These are phyloP conservation scores for Ambispora gerdemannii DNA, from an alignment of 192 early-diverging fungal species.

Conservation along the genomic window DNA sequence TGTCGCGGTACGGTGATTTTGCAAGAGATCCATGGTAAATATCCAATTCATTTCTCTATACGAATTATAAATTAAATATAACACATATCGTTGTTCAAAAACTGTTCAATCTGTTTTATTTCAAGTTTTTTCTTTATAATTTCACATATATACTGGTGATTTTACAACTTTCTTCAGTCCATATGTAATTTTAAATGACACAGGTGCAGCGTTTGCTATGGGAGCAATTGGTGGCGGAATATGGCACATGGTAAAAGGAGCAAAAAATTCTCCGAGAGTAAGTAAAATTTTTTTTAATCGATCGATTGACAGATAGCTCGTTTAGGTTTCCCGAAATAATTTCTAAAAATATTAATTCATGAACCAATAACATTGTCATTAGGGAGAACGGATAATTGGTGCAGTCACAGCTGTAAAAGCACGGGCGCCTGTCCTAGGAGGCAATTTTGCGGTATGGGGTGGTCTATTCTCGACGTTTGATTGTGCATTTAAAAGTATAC, in stretches of 20 bases:
- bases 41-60: neutral
- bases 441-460: constrained; percentile 99
- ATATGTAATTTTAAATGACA: constrained; percentile 83
- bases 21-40: constrained; percentile 26
- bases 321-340: too few species aligned
- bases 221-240: constrained; percentile 94
- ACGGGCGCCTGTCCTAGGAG: constrained; percentile 90
- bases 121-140: neutral
- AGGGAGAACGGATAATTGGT: constrained; percentile 87
- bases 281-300: constrained; percentile 28
- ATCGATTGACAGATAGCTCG: too few species aligned
- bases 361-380: too few species aligned
- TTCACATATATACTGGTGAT: neutral
- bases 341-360: too few species aligned
- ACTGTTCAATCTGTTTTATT: too few species aligned
- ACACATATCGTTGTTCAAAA: too few species aligned
- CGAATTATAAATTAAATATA: neutral
- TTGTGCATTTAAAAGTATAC: constrained; percentile 86
- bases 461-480: constrained; percentile 97
- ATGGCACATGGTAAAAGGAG: constrained; percentile 98
- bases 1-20: constrained; percentile 26
- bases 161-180: constrained; percentile 53
- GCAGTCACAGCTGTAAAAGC: constrained; percentile 86
- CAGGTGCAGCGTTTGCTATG: constrained; percentile 90
- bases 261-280: constrained; percentile 94